Evolutionary conservation across 2,329 filamentous ascomycete genomes (phyloP).

Genomic region (Epichloe bromicola): DNA sequence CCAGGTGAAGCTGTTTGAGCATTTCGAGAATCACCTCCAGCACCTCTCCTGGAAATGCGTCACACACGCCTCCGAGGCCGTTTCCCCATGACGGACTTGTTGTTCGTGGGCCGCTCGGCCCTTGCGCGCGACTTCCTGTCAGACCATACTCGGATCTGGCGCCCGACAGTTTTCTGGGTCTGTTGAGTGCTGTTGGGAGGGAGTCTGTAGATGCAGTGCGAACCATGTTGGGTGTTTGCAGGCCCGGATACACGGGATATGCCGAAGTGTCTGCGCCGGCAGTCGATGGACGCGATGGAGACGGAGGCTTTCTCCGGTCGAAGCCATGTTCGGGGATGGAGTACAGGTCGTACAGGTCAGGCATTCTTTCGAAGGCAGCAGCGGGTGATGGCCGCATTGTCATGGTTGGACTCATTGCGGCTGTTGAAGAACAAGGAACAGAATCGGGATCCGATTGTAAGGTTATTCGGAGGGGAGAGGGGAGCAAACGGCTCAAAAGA

Average conservation of each 20-base stretch:
- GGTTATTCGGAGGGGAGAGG: background rate
- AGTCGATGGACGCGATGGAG: constrained; percentile 4
- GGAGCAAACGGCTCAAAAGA: background rate
- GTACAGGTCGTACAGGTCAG: constrained; percentile 8
- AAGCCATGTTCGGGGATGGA: constrained; percentile 3
- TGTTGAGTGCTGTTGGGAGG: constrained; percentile 17
- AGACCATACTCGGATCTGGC: background rate
- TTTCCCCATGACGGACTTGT: constrained; percentile 21
- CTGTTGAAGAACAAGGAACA: background rate
- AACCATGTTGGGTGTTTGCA: constrained; percentile 15
- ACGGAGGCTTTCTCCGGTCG: constrained; percentile 7
- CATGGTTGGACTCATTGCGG: constrained; percentile 8
- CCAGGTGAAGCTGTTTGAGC: constrained; percentile 39
- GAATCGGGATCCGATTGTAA: background rate
- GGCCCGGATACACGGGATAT: constrained; percentile 20
- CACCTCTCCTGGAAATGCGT: constrained; percentile 44
- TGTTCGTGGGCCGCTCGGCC: constrained; percentile 14
- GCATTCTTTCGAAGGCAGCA: constrained; percentile 8
- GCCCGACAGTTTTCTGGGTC: constrained; percentile 24
- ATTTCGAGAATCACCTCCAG: constrained; percentile 41
- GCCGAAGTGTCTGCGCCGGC: constrained; percentile 11
- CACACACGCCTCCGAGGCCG: constrained; percentile 30
- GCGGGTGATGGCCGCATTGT: constrained; percentile 7
- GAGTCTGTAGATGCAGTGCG: constrained; percentile 12
- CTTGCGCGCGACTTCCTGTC: constrained; percentile 6